A percentile compares a stretch with the other conserved stretches of the same genome.
Evolutionary conservation across 2,329 filamentous ascomycete species (phyloP).

Genomic region (Clarireedia paspali): DNA sequence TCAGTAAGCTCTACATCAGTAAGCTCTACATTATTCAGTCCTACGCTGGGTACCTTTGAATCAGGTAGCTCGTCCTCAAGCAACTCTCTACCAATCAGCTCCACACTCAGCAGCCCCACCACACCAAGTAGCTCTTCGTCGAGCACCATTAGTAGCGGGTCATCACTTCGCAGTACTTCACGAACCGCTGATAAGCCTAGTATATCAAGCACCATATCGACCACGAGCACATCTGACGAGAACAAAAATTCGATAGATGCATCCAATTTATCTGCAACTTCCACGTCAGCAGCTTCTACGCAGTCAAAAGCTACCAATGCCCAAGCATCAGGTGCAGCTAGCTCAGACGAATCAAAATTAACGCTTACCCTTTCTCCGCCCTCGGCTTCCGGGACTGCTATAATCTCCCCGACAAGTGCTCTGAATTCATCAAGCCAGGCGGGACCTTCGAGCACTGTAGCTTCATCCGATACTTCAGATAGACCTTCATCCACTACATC

Average conservation of each 20-base stretch:
- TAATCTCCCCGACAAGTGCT: neutral
- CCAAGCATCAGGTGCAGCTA: neutral
- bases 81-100: neutral
- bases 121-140: too few species aligned
- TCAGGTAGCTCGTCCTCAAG: neutral
- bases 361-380: neutral
- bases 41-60: neutral
- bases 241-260: neutral
- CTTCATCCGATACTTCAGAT: neutral
- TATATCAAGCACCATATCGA: too few species aligned
- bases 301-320: neutral
- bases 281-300: neutral
- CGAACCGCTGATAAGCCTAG: too few species aligned
- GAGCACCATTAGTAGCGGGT: too few species aligned
- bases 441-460: neutral
- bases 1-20: neutral
- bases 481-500: neutral
- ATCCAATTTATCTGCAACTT: neutral
- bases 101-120: too few species aligned
- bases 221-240: too few species aligned
- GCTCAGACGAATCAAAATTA: neutral
- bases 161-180: too few species aligned
- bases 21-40: neutral
- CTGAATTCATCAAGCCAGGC: neutral
- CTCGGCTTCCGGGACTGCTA: neutral